Evolutionary conservation across 805 yeast genomes (phyloP), one percentile per base, ranked within the genome.

Genomic region (Brettanomyces nanus): DNA sequence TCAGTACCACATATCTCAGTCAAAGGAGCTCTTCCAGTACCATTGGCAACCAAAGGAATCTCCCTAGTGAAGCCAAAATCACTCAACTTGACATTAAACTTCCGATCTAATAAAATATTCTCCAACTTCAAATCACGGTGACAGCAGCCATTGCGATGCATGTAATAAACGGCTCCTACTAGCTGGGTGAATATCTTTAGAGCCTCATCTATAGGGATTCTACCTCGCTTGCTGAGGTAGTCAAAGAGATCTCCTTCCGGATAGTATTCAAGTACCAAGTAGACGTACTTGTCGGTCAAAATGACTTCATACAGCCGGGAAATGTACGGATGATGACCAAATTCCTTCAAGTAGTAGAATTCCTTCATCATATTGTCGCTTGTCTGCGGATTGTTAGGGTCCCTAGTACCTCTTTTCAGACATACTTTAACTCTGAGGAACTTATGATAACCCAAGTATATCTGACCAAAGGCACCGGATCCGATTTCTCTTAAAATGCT

Each of bases 31-130:
- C 45, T 45, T 5, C 29, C 28, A 18, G 31, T 18, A 9, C 58
- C 54, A 38, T 51, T 37, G 36, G 51, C 52, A 11, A 46, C 45
- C 38, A 46, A 47, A 0, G 66, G 65, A 2, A 58, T 75, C 49
- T 85, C 96, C 44, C 97, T 67, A 0, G 95, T 85, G 57, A 90
- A 90, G 0, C 98, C 98, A 60, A 90, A 89, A 62, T 90, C 98
- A 5, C 95, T 80, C 36, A 90, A 62, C 56, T 87, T 87, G 17
- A 85, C 76, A 33, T 77, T 66, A 19, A 74, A 62, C 41, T 69
- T 67, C 46, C 69, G 68, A 51, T 75, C 82, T 54, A 68, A 58
- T n/a, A 86, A 58, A 2, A 86, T 66, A 50, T 87, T 92, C 51
- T 92, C 98, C 32, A 90, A 66, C 62, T 92, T 92, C 48, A 92